Percentiles rank a stretch among this genome's conserved stretches.
Conservation (phyloP, 139 green algal species). For the Mesotaenium endlicherianum region DNA sequence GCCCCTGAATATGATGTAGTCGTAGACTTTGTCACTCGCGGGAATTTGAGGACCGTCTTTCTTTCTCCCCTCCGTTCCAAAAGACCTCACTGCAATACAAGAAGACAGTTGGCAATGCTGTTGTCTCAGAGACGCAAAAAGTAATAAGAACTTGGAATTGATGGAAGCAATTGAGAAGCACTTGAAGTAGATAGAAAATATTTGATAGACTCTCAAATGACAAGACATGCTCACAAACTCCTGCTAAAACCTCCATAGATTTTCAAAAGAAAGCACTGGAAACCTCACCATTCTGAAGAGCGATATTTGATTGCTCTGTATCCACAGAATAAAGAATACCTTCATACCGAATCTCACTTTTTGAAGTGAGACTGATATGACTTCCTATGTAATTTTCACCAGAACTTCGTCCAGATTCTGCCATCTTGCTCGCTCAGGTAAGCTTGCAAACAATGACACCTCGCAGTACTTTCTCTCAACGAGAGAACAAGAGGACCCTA, state of each 20-base stretch:
- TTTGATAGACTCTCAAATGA: too few relatives aligned
- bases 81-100: conserved; percentile 62
- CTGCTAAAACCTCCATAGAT: not conserved
- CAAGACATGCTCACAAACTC: not conserved
- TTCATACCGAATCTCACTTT: conserved; percentile 87
- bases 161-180: too few relatives aligned
- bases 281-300: conserved; percentile 73
- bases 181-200: too few relatives aligned
- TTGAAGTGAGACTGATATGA: conserved; percentile 79
- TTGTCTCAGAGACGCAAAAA: too few relatives aligned
- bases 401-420: too few relatives aligned
- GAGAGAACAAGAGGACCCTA: too few relatives aligned
- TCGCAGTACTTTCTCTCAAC: too few relatives aligned
- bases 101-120: too few relatives aligned
- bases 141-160: too few relatives aligned
- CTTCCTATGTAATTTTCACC: conserved; percentile 80
- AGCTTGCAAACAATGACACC: too few relatives aligned
- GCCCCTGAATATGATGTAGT: conserved; percentile 91
- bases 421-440: too few relatives aligned
- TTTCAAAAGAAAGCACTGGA: conserved; percentile 2
- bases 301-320: conserved; percentile 84
- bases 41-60: conserved; percentile 72
- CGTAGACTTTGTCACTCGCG: conserved; percentile 79
- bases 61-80: conserved; percentile 86
- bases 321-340: conserved; percentile 84